phyloP scores from a whole-genome alignment of 202 grass and related monocot genomes.

The Carex arenaria region DNA sequence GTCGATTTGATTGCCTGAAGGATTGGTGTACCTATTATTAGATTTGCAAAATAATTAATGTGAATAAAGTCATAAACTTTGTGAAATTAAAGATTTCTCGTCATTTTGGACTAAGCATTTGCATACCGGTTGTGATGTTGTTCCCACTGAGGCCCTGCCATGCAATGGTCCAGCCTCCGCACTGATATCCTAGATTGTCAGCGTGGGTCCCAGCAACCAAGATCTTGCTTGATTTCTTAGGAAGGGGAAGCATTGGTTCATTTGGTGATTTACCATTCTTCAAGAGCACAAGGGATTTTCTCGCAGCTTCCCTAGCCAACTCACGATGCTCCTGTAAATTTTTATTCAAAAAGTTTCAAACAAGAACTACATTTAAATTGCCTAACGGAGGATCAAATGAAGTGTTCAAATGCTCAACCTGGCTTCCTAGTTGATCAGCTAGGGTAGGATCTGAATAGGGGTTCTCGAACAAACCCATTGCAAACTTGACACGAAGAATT shows the following conservation, averaged over 20 bases:
- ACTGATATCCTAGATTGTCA: constrained; percentile 38
- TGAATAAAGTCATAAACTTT: neutral
- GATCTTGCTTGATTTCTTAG: constrained; percentile 25
- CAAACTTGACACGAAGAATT: constrained; percentile 37
- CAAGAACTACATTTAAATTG: neutral
- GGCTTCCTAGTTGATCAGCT: constrained; percentile 32
- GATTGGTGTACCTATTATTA: constrained; percentile 32
- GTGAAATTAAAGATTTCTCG: neutral
- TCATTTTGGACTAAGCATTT: neutral
- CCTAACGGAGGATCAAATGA: neutral
- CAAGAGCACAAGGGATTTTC: constrained; percentile 41
- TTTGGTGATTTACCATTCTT: constrained; percentile 33
- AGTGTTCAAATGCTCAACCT: constrained; percentile 19
- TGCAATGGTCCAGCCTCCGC: constrained; percentile 39
- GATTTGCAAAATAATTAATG: neutral
- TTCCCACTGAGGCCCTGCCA: constrained; percentile 38
- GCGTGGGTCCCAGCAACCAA: constrained; percentile 34
- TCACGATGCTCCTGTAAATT: constrained; percentile 38
- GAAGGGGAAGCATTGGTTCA: constrained; percentile 27
- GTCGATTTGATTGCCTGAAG: constrained; percentile 33
- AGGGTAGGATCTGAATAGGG: constrained; percentile 34
- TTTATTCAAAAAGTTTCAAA: neutral
- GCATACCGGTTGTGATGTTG: constrained; percentile 34
- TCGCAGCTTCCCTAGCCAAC: constrained; percentile 41
- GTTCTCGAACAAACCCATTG: constrained; percentile 41